Evolutionary conservation across 1,139 yeast species (phyloP).

Genomic region (Pneumocystis jirovecii): DNA sequence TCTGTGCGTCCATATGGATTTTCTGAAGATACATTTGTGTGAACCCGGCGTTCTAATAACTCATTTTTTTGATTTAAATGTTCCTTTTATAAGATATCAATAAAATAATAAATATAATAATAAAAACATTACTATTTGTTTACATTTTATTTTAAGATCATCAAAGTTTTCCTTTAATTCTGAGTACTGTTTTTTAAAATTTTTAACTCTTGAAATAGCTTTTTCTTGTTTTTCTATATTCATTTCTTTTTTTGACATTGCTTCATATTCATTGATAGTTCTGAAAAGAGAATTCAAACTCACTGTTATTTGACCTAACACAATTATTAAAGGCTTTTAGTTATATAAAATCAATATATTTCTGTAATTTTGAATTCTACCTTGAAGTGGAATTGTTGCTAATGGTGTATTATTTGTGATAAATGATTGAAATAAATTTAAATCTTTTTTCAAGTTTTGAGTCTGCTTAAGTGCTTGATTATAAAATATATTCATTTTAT

Average conservation of each 20-base stretch:
- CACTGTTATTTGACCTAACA: constrained; percentile 58
- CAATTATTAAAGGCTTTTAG: neutral
- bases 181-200: constrained; percentile 44
- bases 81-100: constrained; percentile 17
- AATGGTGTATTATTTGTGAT: neutral
- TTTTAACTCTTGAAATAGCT: constrained; percentile 46
- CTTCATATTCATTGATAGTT: constrained; percentile 64
- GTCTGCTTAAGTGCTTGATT: neutral
- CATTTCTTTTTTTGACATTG: constrained; percentile 45
- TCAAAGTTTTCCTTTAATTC: constrained; percentile 47
- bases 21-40: constrained; percentile 31
- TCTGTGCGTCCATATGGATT: constrained; percentile 40
- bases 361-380: neutral
- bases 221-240: constrained; percentile 44
- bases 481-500: constrained; percentile 1
- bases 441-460: neutral
- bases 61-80: constrained; percentile 37
- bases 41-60: constrained; percentile 41
- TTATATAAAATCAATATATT: neutral
- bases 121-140: constrained; percentile 26
- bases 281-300: constrained; percentile 60
- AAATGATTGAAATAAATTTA: neutral
- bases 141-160: constrained; percentile 48
- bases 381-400: neutral
- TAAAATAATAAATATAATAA: constrained; percentile 17